Evolutionary conservation across 140 eudicot species (phyloP).

Genomic region (Cichorium intybus): DNA sequence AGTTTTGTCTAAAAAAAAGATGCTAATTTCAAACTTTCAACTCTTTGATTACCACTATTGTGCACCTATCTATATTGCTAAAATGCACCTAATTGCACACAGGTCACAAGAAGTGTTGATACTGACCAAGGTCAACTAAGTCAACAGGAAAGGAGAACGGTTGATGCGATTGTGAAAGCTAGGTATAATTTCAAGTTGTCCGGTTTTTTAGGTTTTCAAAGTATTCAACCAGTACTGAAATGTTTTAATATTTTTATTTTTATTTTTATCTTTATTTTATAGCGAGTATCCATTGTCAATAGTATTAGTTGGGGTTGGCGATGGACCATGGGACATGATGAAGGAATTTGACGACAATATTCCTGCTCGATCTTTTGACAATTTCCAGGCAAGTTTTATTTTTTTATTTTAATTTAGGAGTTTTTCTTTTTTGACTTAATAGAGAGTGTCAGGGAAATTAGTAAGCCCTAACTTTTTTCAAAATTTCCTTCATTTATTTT

Average conservation of each 20-base stretch:
- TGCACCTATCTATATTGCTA: slow-evolving; percentile 6
- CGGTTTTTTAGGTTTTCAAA: background rate
- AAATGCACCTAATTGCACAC: slow-evolving; percentile 13
- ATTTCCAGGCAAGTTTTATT: slow-evolving; percentile 63
- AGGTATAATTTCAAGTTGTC: slow-evolving; percentile 50
- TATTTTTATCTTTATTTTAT: slow-evolving; percentile 4
- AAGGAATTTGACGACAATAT: slow-evolving; percentile 95
- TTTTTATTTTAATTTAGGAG: too few species aligned
- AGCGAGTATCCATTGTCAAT: slow-evolving; percentile 88
- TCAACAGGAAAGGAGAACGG: slow-evolving; percentile 76
- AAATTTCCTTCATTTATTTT: background rate
- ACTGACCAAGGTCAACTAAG: slow-evolving; percentile 71
- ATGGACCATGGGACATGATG: slow-evolving; percentile 99
- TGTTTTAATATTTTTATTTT: background rate
- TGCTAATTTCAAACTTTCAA: background rate
- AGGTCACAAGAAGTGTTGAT: slow-evolving; percentile 98
- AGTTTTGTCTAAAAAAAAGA: background rate
- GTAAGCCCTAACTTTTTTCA: background rate
- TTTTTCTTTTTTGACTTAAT: background rate
- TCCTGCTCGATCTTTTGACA: slow-evolving; percentile 94
- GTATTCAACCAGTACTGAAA: background rate
- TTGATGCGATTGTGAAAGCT: slow-evolving; percentile 92
- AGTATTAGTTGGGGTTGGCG: slow-evolving; percentile 94
- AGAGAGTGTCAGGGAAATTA: background rate
- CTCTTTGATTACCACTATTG: background rate